These are phyloP conservation scores for Penicillium digitatum DNA, from an alignment of 2,329 filamentous ascomycete genomes.

Conservation along the genomic window DNA sequence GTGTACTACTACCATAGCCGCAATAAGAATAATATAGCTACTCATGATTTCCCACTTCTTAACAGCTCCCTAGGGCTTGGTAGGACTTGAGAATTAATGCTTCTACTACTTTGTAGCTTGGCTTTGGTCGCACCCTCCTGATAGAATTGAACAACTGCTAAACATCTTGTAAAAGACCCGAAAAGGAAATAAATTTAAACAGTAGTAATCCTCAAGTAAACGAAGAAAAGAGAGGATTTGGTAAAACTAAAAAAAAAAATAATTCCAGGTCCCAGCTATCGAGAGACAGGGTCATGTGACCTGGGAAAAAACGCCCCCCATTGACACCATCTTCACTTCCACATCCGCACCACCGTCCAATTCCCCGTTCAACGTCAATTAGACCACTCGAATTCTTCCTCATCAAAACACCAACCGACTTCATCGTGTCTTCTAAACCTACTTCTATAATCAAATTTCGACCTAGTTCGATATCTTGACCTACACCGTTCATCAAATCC, in stretches of 20 bases:
- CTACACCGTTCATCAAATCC: slow-evolving; percentile 2
- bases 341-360: neutral
- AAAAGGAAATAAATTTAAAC: neutral
- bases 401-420: neutral
- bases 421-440: slow-evolving; percentile 7
- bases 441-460: neutral
- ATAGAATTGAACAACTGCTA: neutral
- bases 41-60: neutral
- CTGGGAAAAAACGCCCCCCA: slow-evolving; percentile 1
- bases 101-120: neutral
- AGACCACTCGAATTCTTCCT: neutral
- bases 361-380: slow-evolving; percentile 3
- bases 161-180: neutral
- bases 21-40: neutral
- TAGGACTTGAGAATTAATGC: neutral
- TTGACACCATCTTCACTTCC: neutral
- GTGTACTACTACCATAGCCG: slow-evolving; percentile 11
- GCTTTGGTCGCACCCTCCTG: neutral
- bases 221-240: neutral
- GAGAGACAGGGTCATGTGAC: slow-evolving; percentile 11
- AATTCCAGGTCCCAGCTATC: neutral
- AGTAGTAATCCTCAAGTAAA: neutral
- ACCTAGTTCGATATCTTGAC: slow-evolving; percentile 3
- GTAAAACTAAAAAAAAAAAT: too few relatives aligned
- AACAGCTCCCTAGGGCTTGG: neutral